Base-by-base conservation (phyloP, 345 rosid species). In the Kandelia obovata region DNA sequence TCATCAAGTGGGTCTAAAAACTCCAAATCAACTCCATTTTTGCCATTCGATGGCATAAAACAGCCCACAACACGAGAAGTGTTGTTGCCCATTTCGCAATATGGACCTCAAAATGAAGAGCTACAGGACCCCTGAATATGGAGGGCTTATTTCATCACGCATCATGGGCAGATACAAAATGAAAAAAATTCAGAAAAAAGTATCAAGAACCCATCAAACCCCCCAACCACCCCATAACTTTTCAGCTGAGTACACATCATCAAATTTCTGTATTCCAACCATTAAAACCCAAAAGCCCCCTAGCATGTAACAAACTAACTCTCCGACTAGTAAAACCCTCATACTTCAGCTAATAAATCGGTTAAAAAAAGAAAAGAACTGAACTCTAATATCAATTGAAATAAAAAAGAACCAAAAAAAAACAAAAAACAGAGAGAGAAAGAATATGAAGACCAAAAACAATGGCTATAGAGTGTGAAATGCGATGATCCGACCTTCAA, bases 21-120 rank as follows among this genome's bases (percentile, higher is more conserved):
- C 77, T 88, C 97, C 75, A 88, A 83, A 86, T 89, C 97, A 21
- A 85, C 94, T 32, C 92, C 91, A 35, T 83, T 80, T 77, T 91
- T 93, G 4, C 86, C 96, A 80, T 80, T 83, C 15, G 84, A 88
- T 17, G 97, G 93, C 79, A 83, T 90, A 47, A 93, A 91, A 73
- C 98, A 93, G 49, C 98, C 98, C 65, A 89, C 88, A 65, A 93
- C 96, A 66, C 97, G 93, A 80, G 98, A 93, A 80, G 97, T 89
- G 74, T 93, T 86, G 86, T 89, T 93, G 53, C 98, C 98, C 98
- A 93, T 93, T 67, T 55, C 58, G 68, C 71, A 46, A 56, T 70
- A 73, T 31, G 71, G 74, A 79, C 77, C 83, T 78, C 80, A 70
- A 56, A 55, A 61, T 73, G 61, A 71, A 65, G 26, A 60, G 56